Base-by-base conservation (phyloP, 257 asterid species). In the Primulina tabacum region DNA sequence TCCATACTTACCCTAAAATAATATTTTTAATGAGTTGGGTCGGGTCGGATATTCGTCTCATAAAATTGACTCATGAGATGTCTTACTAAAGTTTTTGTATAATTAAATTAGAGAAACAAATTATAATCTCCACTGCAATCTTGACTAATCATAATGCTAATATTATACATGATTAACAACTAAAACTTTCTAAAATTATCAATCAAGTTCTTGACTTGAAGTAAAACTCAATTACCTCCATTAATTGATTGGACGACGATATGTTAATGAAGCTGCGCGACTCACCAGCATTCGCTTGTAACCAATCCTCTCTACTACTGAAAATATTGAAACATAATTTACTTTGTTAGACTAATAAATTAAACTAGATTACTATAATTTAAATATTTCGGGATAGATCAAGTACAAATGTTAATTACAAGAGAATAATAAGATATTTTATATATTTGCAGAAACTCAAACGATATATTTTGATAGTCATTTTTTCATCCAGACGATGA, bases 221-320 rank as follows among this genome's bases (percentile, higher is more conserved):
- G 59, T 65, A 11, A 14, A 18, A 26, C 24, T 18, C 14, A 6
- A 50, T 47, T 82, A 86, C 96, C 90, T 90, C 86, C 65, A 73
- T 71, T 9, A 67, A 77, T 68, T 70, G 97, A 53, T 83, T 79
- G 10, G 85, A 70, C 58, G 85, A 79, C 8, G 87, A 79, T 68
- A 87, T 78, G 70, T 82, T 74, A n/a, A n/a, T n/a, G 63, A 79
- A 83, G 71, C 77, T 78, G 57, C 79, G 87, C 57, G 81, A 64
- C 38, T 88, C 96, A 38, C 77, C 78, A 4, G 79, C 75, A 64
- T 77, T 85, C 56, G 76, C 71, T 67, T 87, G 96, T 62, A 81
- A 52, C 97, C 96, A 88, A 17, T 82, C 87, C 69, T 90, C 96
- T 78, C 94, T 78, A 77, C 85, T 76, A 73, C 97, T 86, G 73